Evolutionary conservation across 768 basidiomycete species (phyloP).

Genomic region (Pisolithus albus): DNA sequence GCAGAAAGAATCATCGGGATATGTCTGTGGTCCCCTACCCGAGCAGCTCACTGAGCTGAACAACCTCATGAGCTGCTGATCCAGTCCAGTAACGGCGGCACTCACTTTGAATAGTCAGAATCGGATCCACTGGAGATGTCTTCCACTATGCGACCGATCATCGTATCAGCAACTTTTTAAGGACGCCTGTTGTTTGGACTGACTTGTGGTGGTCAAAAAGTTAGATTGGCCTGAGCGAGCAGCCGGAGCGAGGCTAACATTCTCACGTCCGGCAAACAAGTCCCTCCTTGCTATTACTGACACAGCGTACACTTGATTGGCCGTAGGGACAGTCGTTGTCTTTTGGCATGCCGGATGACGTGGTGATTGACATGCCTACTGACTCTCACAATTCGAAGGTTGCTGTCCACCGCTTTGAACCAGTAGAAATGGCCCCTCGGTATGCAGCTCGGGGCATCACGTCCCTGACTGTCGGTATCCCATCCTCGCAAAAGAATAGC

Average conservation of each 20-base stretch:
- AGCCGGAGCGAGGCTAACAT: constrained; percentile 8
- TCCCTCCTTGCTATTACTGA: too few relatives aligned
- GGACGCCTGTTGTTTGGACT: constrained; percentile 12
- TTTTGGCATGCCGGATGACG: constrained; percentile 22
- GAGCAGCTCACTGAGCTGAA: constrained; percentile 23
- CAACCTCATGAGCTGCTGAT: constrained; percentile 12
- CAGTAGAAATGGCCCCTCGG: constrained; percentile 7
- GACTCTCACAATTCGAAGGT: constrained; percentile 20
- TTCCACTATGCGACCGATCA: constrained; percentile 56
- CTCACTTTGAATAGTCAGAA: constrained; percentile 93
- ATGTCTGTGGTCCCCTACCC: constrained; percentile 2
- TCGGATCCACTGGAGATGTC: constrained; percentile 89
- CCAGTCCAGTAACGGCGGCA: constrained; percentile 3
- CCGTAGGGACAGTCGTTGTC: not conserved
- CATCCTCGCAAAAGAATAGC: constrained; percentile 32
- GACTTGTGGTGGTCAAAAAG: constrained; percentile 14
- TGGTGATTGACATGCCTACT: constrained; percentile 30
- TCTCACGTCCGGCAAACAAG: constrained; percentile 7
- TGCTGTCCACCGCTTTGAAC: constrained; percentile 10
- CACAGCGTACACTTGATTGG: too few relatives aligned
- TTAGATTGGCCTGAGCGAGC: not conserved
- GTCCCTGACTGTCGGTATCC: constrained; percentile 50
- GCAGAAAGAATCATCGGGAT: constrained; percentile 11
- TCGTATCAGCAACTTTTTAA: constrained; percentile 19
- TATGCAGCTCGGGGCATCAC: constrained; percentile 28